Evolutionary conservation across 305 asterid genomes (phyloP), one percentile per base, ranked within the genome.

Genomic region (Stenogyne calaminthoides): DNA sequence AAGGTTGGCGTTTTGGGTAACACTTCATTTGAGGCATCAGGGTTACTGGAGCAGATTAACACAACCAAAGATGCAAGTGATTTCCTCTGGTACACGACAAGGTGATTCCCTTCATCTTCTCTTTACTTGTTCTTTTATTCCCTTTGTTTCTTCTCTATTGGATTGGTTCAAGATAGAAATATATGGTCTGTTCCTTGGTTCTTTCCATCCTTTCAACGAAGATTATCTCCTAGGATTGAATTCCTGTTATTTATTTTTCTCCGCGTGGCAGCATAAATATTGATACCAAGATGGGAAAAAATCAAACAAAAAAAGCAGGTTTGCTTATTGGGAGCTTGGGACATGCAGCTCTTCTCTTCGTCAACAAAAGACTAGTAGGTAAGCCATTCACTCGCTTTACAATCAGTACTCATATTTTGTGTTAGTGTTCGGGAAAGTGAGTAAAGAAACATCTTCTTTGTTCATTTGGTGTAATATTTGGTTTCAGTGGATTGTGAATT

Each of bases 301-400:
- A 81, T 37, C 79, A 78, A 62, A 73, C 82, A 47, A 77, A 80
- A 74, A 88, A 86, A 75, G 82, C 52, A 18, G 78, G 71, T 67
- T 49, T 91, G 77, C 65, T 76, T 32, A 79, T 88, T 73, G 79
- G 80, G 65, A 91, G 97, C 80, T 77, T 87, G 84, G 97, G 97
- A 14, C 96, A 91, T 49, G 96, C 97, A 20, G 96, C 97, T 74
- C 87, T 91, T 44, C 84, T 87, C 73, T 89, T 88, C 76, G 86
- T 91, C 58, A 91, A 91, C 88, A 81, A 89, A 74, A 83, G 64
- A 84, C 61, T 69, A 68, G 85, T 81, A 9, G 94, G 97, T 91
- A 82, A 86, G 80, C 39, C 70, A 40, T 69, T 11, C 51, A 39
- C 40, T 60, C 25, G 58, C 15, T 20, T 19, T 15, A 15, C 58